A percentile compares a stretch with the other conserved stretches of the same genome.
These are phyloP conservation scores for Eucalyptus coolabah DNA, from an alignment of 345 rosid genomes.

Conservation along the genomic window DNA sequence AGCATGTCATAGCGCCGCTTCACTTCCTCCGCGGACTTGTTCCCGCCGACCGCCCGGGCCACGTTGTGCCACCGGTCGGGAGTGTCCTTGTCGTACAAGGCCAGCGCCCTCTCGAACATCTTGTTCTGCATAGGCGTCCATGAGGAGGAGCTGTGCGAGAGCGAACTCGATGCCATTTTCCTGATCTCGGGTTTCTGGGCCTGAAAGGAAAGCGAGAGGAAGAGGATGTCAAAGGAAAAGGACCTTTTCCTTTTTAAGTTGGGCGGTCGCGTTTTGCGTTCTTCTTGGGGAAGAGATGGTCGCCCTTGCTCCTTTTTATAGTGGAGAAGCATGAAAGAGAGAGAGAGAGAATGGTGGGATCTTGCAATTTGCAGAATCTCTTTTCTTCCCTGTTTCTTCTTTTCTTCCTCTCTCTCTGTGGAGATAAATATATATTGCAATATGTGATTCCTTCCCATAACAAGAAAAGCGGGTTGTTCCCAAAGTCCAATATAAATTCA, in stretches of 20 bases:
- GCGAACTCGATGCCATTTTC: constrained; percentile 37
- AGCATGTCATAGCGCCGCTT: constrained; percentile 75
- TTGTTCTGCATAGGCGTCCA: constrained; percentile 84
- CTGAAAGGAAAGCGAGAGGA: background rate
- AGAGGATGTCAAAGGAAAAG: background rate
- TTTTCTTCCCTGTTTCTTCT: background rate
- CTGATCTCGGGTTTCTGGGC: background rate
- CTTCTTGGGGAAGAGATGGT: constrained; percentile 18
- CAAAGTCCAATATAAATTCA: background rate
- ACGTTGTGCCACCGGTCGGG: constrained; percentile 95
- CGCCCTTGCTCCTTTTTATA: constrained; percentile 27
- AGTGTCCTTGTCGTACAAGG: constrained; percentile 66
- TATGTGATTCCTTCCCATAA: constrained; percentile 17
- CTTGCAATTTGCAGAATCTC: constrained; percentile 33
- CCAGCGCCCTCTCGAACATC: constrained; percentile 81
- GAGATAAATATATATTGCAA: background rate
- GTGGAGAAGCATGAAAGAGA: background rate
- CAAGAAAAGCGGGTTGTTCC: background rate
- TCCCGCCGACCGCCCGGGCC: constrained; percentile 65
- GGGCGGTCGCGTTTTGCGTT: background rate
- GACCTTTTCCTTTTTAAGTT: background rate
- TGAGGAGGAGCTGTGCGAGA: constrained; percentile 32
- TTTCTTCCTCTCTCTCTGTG: background rate
- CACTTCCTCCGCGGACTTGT: constrained; percentile 76
- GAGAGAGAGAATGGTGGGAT: constrained; percentile 5